A percentile compares a stretch with the other conserved stretches of the same genome.
These are phyloP conservation scores for Schizonepeta tenuifolia DNA, from an alignment of 257 asterid genomes.

Conservation along the genomic window DNA sequence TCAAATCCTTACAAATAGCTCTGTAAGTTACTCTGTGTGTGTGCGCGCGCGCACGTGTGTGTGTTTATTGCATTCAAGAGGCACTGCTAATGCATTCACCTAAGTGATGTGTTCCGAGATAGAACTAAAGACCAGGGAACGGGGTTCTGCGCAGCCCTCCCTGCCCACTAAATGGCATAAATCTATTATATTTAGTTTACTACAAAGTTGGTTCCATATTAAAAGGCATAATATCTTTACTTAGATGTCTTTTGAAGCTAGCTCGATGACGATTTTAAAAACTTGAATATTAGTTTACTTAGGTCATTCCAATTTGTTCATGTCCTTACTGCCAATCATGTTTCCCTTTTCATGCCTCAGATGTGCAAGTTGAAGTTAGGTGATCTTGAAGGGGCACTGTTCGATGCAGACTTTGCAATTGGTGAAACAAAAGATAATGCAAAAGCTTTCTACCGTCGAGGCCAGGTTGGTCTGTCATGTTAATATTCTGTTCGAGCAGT, in stretches of 20 bases:
- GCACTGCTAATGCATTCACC: too few species aligned
- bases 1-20: conserved; percentile 76
- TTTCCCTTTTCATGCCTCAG: conserved; percentile 42
- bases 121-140: too few species aligned
- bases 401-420: conserved; percentile 81
- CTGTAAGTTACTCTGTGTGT: conserved; percentile 51
- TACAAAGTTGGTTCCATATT: background rate
- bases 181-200: background rate
- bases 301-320: background rate
- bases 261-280: background rate
- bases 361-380: conserved; percentile 85
- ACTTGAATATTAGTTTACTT: background rate
- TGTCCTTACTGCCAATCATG: conserved; percentile 11
- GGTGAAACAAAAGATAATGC: conserved; percentile 83
- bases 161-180: background rate
- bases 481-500: background rate
- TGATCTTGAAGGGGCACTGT: conserved; percentile 78
- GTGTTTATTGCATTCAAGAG: too few species aligned
- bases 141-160: too few species aligned
- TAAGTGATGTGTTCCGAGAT: too few species aligned
- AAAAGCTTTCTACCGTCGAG: conserved; percentile 89
- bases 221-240: background rate
- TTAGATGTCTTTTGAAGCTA: background rate
- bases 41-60: too few species aligned
- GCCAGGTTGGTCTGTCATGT: conserved; percentile 63